These are phyloP conservation scores for Chlamydomonas urium DNA, from an alignment of 139 green algal genomes.

Conservation along the genomic window DNA sequence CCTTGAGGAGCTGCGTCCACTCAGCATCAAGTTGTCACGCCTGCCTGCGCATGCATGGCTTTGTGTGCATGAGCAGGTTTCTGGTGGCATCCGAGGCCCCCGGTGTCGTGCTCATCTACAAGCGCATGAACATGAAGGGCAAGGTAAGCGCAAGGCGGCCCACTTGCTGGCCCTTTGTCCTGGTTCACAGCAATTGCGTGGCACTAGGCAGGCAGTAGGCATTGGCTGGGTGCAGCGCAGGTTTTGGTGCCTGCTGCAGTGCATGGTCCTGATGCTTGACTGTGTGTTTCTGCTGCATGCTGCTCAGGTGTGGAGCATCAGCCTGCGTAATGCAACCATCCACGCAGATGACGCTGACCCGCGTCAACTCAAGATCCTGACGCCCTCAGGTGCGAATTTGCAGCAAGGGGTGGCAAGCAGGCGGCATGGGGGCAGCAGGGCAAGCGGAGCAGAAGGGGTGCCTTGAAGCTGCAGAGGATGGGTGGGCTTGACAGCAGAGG, in stretches of 20 bases:
- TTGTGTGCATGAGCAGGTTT: too few species aligned
- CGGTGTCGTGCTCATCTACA: slow-evolving; percentile 48
- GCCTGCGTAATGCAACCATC: slow-evolving; percentile 4
- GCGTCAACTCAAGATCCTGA: neutral
- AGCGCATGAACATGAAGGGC: slow-evolving; percentile 43
- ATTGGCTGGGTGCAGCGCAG: neutral
- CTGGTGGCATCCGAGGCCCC: slow-evolving; percentile 26
- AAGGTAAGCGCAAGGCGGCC: slow-evolving; percentile 19
- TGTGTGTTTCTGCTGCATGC: neutral
- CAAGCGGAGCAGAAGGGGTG: too few species aligned
- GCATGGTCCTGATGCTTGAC: neutral
- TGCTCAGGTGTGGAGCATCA: slow-evolving; percentile 6
- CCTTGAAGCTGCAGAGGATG: too few species aligned
- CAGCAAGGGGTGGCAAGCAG: too few species aligned
- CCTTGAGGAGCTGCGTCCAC: too few species aligned
- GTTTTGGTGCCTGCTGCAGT: neutral
- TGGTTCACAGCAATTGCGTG: too few species aligned
- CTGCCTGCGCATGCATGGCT: too few species aligned
- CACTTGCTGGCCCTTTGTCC: neutral
- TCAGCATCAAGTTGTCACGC: too few species aligned
- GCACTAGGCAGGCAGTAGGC: too few species aligned
- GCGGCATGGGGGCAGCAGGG: too few species aligned
- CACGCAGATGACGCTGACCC: too few species aligned
- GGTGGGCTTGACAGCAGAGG: too few species aligned
- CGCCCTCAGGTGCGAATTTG: neutral